Base-by-base conservation (phyloP, 805 yeast genomes). In the Yarrowia osloensis region DNA sequence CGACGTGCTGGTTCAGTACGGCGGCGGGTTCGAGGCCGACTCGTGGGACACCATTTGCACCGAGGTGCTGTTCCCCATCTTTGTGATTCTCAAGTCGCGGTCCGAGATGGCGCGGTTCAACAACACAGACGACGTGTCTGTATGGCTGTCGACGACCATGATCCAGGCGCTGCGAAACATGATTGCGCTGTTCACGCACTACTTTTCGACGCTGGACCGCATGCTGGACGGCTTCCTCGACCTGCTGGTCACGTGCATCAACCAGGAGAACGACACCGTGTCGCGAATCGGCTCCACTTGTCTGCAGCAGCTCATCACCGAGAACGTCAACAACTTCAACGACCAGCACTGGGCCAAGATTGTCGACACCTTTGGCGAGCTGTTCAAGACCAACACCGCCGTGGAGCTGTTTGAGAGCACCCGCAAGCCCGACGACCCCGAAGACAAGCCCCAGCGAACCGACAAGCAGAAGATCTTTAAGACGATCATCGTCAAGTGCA, bases 241-340 rank as follows among this genome's bases (percentile, higher is more conserved):
- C 21, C 81, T 96, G 63, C 78, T 95, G 67, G 86, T 87, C 1
- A 88, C 94, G 6, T 95, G 99, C 77, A 91, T 95, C 62, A 91
- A 97, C 72, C 99, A 95, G 77, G 97, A 93, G 72, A 94, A 95
- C 75, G 99, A 95, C 73, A 93, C 98, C 0, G 92, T 96, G 72
- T 96, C 98, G 0, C 84, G 97, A 72, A 94, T 94, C 70, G 99
- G 99, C 37, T 85, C 96, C 73, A 86, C 94, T 9, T 93, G 99
- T 75, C 81, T 95, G 68, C 88, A 89, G 71, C 89, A 88, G 70
- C 81, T 95, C 69, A 83, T 95, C 67, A 78, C 87, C n/a, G 89
- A 89, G 70, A 96, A 95, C 74, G 84, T 87, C 70, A 71, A 77
- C 9, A 86, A 85, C 72, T 91, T 95, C 74, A 75, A 77, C 22